These are phyloP conservation scores for Celoporthe dispersa DNA, from an alignment of 2,329 filamentous ascomycete species.

Conservation along the genomic window DNA sequence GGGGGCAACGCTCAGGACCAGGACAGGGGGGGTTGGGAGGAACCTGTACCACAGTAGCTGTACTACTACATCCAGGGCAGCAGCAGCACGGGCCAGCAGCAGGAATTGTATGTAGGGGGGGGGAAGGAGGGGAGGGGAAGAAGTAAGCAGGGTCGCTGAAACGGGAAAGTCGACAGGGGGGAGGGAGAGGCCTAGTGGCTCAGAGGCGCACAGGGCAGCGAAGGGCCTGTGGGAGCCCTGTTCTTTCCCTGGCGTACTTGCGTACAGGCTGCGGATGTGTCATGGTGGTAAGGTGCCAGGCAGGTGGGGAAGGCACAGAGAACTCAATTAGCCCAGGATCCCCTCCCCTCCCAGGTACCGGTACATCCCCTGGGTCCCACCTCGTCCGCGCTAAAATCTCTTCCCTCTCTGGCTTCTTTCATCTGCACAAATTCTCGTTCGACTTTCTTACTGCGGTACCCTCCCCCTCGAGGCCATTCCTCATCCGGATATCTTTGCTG, in stretches of 20 bases:
- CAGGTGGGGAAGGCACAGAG: not conserved
- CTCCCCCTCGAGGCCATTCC: constrained; percentile 5
- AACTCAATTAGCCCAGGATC: not conserved
- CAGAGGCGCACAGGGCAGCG: not conserved
- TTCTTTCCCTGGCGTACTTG: too few relatives aligned
- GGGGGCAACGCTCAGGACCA: constrained; percentile 10
- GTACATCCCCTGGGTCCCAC: constrained; percentile 3
- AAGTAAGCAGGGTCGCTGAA: constrained; percentile 14
- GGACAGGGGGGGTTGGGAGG: not conserved
- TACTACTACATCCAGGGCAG: not conserved
- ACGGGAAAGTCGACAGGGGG: constrained; percentile 8
- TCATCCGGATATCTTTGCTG: constrained; percentile 1
- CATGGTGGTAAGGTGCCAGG: constrained; percentile 1
- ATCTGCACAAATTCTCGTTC: not conserved
- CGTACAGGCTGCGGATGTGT: not conserved
- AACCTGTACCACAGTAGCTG: not conserved
- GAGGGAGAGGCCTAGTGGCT: not conserved
- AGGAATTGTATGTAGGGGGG: not conserved
- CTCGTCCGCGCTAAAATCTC: constrained; percentile 3
- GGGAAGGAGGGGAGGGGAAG: not conserved
- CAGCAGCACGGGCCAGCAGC: not conserved
- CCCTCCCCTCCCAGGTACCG: not conserved
- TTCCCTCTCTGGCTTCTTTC: not conserved
- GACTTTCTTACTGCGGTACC: not conserved
- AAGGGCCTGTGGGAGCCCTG: not conserved